Evolutionary conservation across 257 asterid species (phyloP), one percentile per base, ranked within the genome.

Genomic region (Gynochthodes officinalis): DNA sequence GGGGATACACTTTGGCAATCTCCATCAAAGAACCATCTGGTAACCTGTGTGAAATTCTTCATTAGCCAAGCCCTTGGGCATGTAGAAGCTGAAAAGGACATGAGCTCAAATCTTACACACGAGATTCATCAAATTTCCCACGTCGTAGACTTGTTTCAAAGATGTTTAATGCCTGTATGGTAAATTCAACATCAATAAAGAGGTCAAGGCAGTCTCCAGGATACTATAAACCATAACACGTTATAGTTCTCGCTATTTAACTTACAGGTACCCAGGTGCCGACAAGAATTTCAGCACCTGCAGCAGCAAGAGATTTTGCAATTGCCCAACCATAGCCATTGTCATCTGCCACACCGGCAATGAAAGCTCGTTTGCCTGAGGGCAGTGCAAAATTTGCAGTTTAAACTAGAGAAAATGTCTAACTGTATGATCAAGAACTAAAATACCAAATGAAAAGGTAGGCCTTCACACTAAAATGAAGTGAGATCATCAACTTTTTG

Each of bases 241-340:
- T 18, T 18, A 61, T 73, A 1, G 50, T 43, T 77, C 12, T 35
- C 50, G 64, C 69, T 43, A 28, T 65, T 76, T 59, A 30, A 89
- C 96, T 82, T 81, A 91, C 97, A 52, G 97, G 96, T 64, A 91
- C 97, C 97, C 97, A 91, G 30, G 97, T 91, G 48, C 97, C 95
- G 58, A 91, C 82, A 30, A 91, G 91, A 88, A 91, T 86, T 74
- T 86, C 93, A 66, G 96, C 97, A 78, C 97, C 97, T 23, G 97
- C 97, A 30, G 96, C 97, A 72, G 95, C 95, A 55, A 91, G 82
- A 66, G 96, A 91, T 79, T 91, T 91, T 21, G 96, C 93, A 74
- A 91, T 91, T 64, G 97, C 97, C 97, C 97, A 91, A 39, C 97
- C 97, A 82, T 91, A 91, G 67, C 96, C 96, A 64, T 91, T 89